A percentile compares a stretch with the other conserved stretches of the same genome.
Evolutionary conservation across 2,329 filamentous ascomycete genomes (phyloP).

Genomic region (Cordyceps cateniannulata): DNA sequence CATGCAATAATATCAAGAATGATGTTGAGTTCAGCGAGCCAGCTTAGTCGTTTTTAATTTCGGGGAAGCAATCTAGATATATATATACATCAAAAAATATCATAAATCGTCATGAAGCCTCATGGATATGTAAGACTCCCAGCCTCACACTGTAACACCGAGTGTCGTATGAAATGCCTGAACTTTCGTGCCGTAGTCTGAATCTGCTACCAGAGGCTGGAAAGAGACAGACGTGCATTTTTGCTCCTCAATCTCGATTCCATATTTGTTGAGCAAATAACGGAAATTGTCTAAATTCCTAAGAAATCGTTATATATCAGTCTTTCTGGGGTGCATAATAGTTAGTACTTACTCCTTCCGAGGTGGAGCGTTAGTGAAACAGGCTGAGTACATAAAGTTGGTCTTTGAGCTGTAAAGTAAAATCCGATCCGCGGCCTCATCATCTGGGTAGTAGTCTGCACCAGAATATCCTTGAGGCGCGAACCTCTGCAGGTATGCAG

Average conservation of each 20-base stretch:
- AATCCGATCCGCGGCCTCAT: conserved; percentile 20
- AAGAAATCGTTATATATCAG: neutral
- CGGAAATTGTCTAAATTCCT: neutral
- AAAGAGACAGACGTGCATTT: neutral
- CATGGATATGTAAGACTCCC: too few relatives aligned
- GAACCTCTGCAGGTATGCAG: conserved; percentile 18
- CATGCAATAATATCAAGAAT: too few relatives aligned
- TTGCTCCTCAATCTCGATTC: neutral
- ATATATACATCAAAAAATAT: too few relatives aligned
- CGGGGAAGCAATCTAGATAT: too few relatives aligned
- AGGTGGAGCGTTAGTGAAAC: conserved; percentile 8
- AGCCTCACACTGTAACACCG: too few relatives aligned
- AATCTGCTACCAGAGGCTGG: neutral
- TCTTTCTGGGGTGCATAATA: neutral
- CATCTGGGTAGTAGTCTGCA: conserved; percentile 16
- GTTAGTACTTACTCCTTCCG: conserved; percentile 7
- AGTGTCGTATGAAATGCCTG: too few relatives aligned
- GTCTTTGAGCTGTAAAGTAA: conserved; percentile 19
- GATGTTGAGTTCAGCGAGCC: too few relatives aligned
- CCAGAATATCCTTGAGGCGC: neutral
- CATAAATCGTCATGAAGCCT: too few relatives aligned
- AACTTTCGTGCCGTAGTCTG: too few relatives aligned
- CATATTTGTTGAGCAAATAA: neutral
- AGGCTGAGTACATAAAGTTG: conserved; percentile 15
- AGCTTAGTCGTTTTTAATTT: too few relatives aligned